These are phyloP conservation scores for Kodamaea sp. DNA, from an alignment of 1,139 yeast species.

Conservation along the genomic window DNA sequence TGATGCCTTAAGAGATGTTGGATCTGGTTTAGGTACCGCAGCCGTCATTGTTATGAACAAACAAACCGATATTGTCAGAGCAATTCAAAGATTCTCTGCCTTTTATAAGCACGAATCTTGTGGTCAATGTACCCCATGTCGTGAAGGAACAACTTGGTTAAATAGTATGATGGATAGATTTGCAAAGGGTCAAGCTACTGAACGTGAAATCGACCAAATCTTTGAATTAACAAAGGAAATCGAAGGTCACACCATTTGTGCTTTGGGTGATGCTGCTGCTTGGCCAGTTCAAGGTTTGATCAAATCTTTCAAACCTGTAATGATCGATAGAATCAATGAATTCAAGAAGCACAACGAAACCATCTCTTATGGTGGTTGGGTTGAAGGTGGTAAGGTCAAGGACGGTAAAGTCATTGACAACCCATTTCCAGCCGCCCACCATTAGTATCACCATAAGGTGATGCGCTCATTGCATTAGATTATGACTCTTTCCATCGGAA, in stretches of 20 bases:
- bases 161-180: slow-evolving; percentile 81
- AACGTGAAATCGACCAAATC: slow-evolving; percentile 77
- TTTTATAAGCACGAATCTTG: slow-evolving; percentile 90
- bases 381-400: slow-evolving; percentile 53
- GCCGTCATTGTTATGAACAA: slow-evolving; percentile 89
- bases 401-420: slow-evolving; percentile 67
- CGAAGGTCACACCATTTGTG: slow-evolving; percentile 90
- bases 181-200: slow-evolving; percentile 71
- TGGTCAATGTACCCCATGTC: slow-evolving; percentile 93
- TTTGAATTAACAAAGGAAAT: slow-evolving; percentile 78
- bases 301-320: slow-evolving; percentile 75
- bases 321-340: slow-evolving; percentile 66
- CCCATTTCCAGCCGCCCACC: slow-evolving; percentile 49
- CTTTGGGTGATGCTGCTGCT: slow-evolving; percentile 88
- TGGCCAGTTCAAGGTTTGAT: slow-evolving; percentile 91
- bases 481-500: too few relatives aligned
- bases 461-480: too few relatives aligned
- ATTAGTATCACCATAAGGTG: slow-evolving; percentile 13
- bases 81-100: slow-evolving; percentile 76
- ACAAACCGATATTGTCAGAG: slow-evolving; percentile 76
- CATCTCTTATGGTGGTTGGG: slow-evolving; percentile 76
- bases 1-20: slow-evolving; percentile 79
- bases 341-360: slow-evolving; percentile 44
- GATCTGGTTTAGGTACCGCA: slow-evolving; percentile 87
- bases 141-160: slow-evolving; percentile 90